Percentiles rank a stretch among this genome's conserved stretches.
phyloP scores from a whole-genome alignment of 1,284 basidiomycete genomes.

The Thelephora terrestris region DNA sequence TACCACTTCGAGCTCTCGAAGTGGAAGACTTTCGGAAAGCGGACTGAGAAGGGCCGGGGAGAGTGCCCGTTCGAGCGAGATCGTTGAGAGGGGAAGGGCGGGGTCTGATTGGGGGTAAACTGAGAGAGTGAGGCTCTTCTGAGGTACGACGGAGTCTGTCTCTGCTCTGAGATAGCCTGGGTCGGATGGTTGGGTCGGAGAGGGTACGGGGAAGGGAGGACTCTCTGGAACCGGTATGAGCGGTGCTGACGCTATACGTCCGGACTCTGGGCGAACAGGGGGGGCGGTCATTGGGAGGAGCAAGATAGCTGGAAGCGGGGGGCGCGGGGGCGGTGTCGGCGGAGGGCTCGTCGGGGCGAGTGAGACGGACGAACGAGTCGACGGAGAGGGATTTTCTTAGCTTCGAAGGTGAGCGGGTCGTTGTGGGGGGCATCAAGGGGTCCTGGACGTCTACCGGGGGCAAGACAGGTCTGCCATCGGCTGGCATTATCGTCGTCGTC shows the following conservation, averaged over 20 bases:
- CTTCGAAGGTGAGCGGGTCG: constrained; percentile 23
- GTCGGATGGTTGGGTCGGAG: not conserved
- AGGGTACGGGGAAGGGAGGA: not conserved
- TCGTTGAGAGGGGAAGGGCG: constrained; percentile 31
- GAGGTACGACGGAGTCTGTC: constrained; percentile 24
- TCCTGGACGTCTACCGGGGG: not conserved
- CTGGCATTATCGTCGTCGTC: not conserved
- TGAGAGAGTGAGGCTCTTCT: constrained; percentile 20
- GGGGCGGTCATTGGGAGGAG: not conserved
- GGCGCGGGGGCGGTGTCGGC: constrained; percentile 12
- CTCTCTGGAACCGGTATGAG: not conserved
- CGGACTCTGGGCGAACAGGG: not conserved
- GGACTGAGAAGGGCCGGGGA: constrained; percentile 16
- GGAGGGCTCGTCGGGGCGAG: constrained; percentile 26
- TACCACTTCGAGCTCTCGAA: constrained; percentile 20
- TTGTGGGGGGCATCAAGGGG: constrained; percentile 8
- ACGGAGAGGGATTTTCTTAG: constrained; percentile 66
- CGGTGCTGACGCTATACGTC: not conserved
- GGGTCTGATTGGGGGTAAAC: constrained; percentile 10
- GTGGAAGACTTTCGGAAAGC: constrained; percentile 27
- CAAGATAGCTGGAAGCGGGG: not conserved
- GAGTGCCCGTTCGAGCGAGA: not conserved
- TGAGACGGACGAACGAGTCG: constrained; percentile 54
- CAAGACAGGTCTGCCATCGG: not conserved
- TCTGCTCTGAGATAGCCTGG: not conserved